phyloP scores from a whole-genome alignment of 305 asterid genomes.

The Fraxinus nigra region DNA sequence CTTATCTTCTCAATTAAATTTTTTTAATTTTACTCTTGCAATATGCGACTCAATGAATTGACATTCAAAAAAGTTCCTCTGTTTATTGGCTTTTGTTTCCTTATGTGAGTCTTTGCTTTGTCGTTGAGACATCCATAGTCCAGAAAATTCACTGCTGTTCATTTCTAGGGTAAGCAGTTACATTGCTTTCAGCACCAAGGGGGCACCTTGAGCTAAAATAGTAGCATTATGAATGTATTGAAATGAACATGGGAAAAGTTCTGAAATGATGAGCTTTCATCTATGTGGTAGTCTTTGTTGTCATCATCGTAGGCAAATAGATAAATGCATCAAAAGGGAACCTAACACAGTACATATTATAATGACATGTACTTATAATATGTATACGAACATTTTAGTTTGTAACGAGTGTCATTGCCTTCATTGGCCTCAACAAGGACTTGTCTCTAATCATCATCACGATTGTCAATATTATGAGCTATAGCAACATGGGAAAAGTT shows the following conservation, averaged over 20 bases:
- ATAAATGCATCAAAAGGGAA: neutral
- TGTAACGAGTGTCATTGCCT: neutral
- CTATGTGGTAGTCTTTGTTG: neutral
- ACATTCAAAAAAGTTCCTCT: neutral
- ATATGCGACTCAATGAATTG: neutral
- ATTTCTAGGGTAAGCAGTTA: neutral
- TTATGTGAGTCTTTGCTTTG: neutral
- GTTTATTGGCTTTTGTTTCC: neutral
- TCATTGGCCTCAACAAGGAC: neutral
- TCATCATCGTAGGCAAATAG: neutral
- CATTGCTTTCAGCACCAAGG: neutral
- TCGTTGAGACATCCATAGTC: neutral
- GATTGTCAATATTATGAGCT: neutral
- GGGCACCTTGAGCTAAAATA: neutral
- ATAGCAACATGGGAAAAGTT: neutral
- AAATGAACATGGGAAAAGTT: neutral
- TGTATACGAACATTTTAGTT: neutral
- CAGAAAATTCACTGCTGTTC: neutral
- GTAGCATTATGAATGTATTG: neutral
- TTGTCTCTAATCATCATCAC: neutral
- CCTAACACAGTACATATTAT: neutral
- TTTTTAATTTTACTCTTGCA: neutral
- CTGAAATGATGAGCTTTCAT: neutral
- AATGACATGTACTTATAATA: neutral
- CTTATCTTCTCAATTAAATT: constrained; percentile 9